Evolutionary conservation across 2,329 filamentous ascomycete genomes (phyloP), one percentile per base, ranked within the genome.

Genomic region (Bipolaris zeicola): DNA sequence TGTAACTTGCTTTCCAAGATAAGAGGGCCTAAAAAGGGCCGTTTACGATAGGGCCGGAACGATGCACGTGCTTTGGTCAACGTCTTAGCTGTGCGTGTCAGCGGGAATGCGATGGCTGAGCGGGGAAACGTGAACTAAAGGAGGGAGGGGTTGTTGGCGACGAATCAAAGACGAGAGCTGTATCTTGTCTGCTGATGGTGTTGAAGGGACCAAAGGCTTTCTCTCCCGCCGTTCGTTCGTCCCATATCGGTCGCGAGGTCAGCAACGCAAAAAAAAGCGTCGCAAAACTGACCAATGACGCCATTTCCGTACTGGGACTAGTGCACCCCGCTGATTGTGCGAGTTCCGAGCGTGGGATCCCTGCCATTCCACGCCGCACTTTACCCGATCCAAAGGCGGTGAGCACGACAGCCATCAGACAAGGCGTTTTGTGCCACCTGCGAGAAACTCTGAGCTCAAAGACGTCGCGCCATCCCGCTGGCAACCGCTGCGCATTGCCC

Each of bases 1-100:
- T 69, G 69, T 65, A 47, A 53, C 57, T 61, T 47, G 61, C 60
- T 64, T 71, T 69, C 69, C 68, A 57, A 42, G 67, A 70, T 64
- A 67, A 69, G 68, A 50, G 55, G 48, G 52, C 57, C 64, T 53
- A 59, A 64, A 50, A 62, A 53, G 68, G 64, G 50, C 55, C 49
- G 53, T 66, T 52, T 65, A 61, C 63, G 67, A 64, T 59, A 64
- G 52, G 60, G 49, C 57, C 65, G 60, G 62, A 49, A 41, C 44
- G 36, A 24, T 59, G 67, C 66, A 67, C 66, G 65, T 69, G 63
- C 66, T 28, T 36, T 42, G 31, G 24, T 18, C 53, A 46, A 22
- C 39, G 39, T 33, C 46, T 28, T 36, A 31, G 22, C n/a, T 37
- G 38, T 7, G 28, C 4, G 3, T 11, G 51, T 46, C 24, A 20